phyloP scores from a whole-genome alignment of 257 asterid genomes.

The Striga asiatica region DNA sequence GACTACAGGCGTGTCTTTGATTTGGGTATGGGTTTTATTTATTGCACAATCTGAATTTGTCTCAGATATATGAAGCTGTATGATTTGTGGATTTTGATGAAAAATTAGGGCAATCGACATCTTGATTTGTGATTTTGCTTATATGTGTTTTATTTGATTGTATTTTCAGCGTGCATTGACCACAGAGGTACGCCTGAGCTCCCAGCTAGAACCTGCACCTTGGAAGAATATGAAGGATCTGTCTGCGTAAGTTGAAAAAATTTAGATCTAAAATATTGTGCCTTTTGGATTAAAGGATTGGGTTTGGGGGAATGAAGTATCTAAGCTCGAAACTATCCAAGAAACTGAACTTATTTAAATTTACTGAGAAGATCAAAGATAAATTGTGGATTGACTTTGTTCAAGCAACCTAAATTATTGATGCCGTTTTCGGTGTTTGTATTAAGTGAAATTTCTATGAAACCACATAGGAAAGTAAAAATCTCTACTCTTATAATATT shows the following conservation, averaged over 20 bases:
- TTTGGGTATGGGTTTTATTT: constrained; percentile 41
- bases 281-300: too few species aligned
- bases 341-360: too few species aligned
- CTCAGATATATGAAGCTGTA: neutral
- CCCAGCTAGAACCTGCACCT: constrained; percentile 98
- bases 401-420: too few species aligned
- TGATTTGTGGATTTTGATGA: neutral
- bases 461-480: too few species aligned
- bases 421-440: too few species aligned
- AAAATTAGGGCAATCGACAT: neutral
- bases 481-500: too few species aligned
- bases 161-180: constrained; percentile 73
- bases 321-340: too few species aligned
- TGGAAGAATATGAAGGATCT: constrained; percentile 58
- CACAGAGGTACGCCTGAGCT: constrained; percentile 92
- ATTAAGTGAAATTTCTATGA: too few species aligned
- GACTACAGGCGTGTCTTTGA: constrained; percentile 80
- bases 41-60: neutral
- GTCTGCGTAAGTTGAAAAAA: constrained; percentile 51
- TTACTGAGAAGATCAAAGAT: too few species aligned
- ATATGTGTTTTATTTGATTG: neutral
- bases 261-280: neutral
- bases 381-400: too few species aligned
- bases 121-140: neutral
- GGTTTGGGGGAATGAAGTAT: too few species aligned